phyloP scores from a whole-genome alignment of 2,329 filamentous ascomycete species.

The Cladosporium sp. region DNA sequence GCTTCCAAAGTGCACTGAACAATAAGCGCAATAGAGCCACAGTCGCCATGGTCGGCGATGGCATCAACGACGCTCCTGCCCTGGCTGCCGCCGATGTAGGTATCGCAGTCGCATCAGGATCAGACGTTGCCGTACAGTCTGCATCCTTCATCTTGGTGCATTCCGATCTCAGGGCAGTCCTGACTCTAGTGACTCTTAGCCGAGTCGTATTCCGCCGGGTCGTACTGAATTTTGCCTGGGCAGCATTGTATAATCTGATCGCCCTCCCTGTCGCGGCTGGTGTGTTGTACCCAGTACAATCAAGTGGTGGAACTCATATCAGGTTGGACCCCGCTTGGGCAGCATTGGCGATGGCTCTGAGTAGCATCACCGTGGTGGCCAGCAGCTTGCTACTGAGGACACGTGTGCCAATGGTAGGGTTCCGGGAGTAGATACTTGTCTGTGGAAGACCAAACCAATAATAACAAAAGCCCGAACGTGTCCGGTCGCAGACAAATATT shows the following conservation, averaged over 20 bases:
- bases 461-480: too few species aligned
- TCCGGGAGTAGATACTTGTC: conserved; percentile 18
- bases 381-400: conserved; percentile 71
- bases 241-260: conserved; percentile 73
- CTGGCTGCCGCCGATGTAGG: conserved; percentile 76
- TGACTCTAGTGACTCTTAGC: conserved; percentile 70
- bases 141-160: conserved; percentile 73
- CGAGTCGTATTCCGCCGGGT: conserved; percentile 70
- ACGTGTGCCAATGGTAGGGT: conserved; percentile 41
- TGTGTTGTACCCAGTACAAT: conserved; percentile 61
- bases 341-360: conserved; percentile 85
- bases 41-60: conserved; percentile 81
- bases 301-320: conserved; percentile 49
- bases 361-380: conserved; percentile 80
- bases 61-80: conserved; percentile 81
- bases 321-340: conserved; percentile 79
- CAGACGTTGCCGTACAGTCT: conserved; percentile 76
- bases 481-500: too few species aligned
- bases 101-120: conserved; percentile 75
- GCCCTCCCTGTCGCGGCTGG: conserved; percentile 79
- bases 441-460: too few species aligned
- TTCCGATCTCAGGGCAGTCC: conserved; percentile 63
- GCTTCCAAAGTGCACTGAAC: conserved; percentile 14
- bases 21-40: conserved; percentile 42
- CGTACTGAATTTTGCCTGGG: conserved; percentile 82